Conservation (phyloP, 805 yeast genomes). For the Saccharomycopsis fibuligera region DNA sequence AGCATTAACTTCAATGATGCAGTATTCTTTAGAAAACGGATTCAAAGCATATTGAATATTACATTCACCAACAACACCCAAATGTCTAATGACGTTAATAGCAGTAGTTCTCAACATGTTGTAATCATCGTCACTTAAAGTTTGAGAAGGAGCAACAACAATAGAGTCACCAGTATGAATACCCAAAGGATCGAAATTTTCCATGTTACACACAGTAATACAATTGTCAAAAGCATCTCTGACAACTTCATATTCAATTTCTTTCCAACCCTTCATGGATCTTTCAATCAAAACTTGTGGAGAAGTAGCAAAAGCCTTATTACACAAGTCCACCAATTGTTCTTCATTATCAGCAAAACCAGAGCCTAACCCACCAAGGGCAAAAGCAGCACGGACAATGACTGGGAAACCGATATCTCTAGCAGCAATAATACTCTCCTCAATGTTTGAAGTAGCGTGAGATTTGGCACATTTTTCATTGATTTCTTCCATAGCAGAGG, state of each 20-base stretch:
- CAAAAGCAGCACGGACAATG: slow-evolving; percentile 95
- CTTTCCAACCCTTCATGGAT: slow-evolving; percentile 99
- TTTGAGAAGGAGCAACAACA: slow-evolving; percentile 98
- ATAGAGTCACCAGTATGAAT: slow-evolving; percentile 99
- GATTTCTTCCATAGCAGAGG: slow-evolving; percentile 91
- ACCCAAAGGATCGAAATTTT: slow-evolving; percentile 96
- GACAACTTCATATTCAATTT: slow-evolving; percentile 96
- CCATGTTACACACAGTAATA: slow-evolving; percentile 99
- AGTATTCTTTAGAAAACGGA: slow-evolving; percentile 89
- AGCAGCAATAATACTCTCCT: slow-evolving; percentile 82
- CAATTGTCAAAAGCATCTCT: slow-evolving; percentile 97
- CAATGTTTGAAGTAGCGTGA: slow-evolving; percentile 70
- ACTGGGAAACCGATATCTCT: slow-evolving; percentile 88
- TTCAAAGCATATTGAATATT: slow-evolving; percentile 95
- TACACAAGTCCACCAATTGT: slow-evolving; percentile 78
- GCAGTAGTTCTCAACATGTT: slow-evolving; percentile 98
- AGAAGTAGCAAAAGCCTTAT: slow-evolving; percentile 88
- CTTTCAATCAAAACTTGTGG: slow-evolving; percentile 95
- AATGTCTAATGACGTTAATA: slow-evolving; percentile 90
- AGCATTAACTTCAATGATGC: slow-evolving; percentile 97
- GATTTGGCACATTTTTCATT: slow-evolving; percentile 94
- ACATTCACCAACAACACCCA: slow-evolving; percentile 99
- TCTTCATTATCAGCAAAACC: slow-evolving; percentile 90
- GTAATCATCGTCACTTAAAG: slow-evolving; percentile 92
- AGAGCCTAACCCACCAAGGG: slow-evolving; percentile 96